Base-by-base conservation (phyloP, 495 filamentous ascomycete species). In the Extremus antarcticus region DNA sequence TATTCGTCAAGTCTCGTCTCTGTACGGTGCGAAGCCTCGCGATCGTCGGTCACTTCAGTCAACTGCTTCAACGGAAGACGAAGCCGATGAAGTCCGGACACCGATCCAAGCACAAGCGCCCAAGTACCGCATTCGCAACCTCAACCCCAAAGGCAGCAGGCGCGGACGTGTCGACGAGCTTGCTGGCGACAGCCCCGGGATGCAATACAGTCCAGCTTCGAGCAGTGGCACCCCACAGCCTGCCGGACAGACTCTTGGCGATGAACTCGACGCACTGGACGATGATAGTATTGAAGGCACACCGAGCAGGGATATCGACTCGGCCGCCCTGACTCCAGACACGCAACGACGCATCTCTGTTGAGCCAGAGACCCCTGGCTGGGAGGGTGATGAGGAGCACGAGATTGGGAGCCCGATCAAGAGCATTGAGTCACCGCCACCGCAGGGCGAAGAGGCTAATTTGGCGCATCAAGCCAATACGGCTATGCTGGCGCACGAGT, bases 1-100 rank as follows among this genome's bases (percentile, higher is more conserved):
- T 25, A 43, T 58, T 7, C 47, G 50, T 17, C 24, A 29, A 11
- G 23, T 32, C 20, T 71, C 74, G 2, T 68, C 74, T 20, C 62
- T 79, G 23, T 53, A 62, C 2, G 67, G 75, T 56, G 59, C 65
- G 32, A 80, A 77, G 65, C 57, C 73, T 45, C 74, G 77, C 41
- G 79, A 82, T 57, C 78, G 81, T 2, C 73, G 74, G 46, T 90
- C 89, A 4, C 87, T 84, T 64, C 76, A 84, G 58, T 96, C 90
- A 72, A 94, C 90, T 4, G 91, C 90, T 19, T 95, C 91, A 10
- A 90, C 86, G 3, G 83, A 75, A 21, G 90, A 94, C 54, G 89
- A 94, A 22, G 82, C 83, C 45, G 80, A 84, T 23, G 79, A 77
- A 51, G 58, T 79, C 16, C 78, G 74, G 48, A 89, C 86, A 2